Evolutionary conservation across 306 rosid species (phyloP), one percentile per base, ranked within the genome.

Genomic region (Acmispon strigosus): DNA sequence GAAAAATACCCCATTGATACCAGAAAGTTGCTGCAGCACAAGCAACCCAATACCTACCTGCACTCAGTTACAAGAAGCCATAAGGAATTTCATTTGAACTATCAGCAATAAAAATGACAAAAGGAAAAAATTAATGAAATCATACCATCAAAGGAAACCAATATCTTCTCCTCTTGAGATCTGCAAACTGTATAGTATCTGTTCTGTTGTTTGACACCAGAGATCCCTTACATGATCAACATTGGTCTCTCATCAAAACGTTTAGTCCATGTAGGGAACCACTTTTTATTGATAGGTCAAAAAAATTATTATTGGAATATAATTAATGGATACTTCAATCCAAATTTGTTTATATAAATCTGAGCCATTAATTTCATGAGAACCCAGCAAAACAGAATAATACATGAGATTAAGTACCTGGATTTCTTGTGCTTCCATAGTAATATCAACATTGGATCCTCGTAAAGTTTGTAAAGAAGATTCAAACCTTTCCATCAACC

Each of bases 131-230:
- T 56, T 0, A 27, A 27, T 0, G 11, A 62, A 37, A 50, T 49
- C 62, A 57, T 78, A 88, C 97, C 92, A 60, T 86, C 57, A 90
- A 84, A 50, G 95, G 97, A 79, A 75, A 82, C 88, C 95, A 84
- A 48, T 90, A 88, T 90, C 95, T 88, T 85, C 72, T 90, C 74
- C 75, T 82, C 84, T 64, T 81, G 63, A 90, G 92, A 76, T 90
- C 96, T 50, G 74, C 65, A 43, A 88, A 69, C 20, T 85, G 76
- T 39, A 88, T 52, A 29, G 86, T 57, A 51, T 79, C 78, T 70
- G 79, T 39, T 59, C 34, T 66, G 74, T 53, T 63, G 17, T 75
- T 29, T 0, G 87, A 77, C 54, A 39, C 79, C 43, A 86, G 79
- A 29, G 96, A 84, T 62, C 84, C 82, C 96, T 72, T 83, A 62